Evolutionary conservation across 441 rosid genomes (phyloP).

Genomic region (Arabidopsis hybrid): DNA sequence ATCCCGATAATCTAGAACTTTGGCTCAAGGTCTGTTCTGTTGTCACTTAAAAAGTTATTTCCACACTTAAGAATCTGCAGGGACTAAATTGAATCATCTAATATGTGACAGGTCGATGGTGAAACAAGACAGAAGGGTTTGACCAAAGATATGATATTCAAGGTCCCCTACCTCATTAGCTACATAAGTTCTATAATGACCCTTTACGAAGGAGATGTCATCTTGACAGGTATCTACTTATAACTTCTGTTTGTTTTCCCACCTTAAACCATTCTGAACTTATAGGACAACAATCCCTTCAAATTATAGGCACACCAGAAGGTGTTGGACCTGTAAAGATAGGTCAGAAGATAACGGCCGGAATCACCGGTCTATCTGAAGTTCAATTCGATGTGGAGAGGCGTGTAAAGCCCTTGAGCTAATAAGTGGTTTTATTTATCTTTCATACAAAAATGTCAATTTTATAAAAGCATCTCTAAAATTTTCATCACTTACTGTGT

Average conservation of each 20-base stretch:
- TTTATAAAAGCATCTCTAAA: background rate
- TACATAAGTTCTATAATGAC: slow-evolving; percentile 94
- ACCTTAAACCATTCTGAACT: background rate
- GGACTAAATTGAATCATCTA: slow-evolving; percentile 12
- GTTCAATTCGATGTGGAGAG: slow-evolving; percentile 66
- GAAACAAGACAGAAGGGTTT: slow-evolving; percentile 82
- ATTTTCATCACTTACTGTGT: slow-evolving; percentile 1
- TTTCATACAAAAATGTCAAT: slow-evolving; percentile 4
- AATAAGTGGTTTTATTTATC: background rate
- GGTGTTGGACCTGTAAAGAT: slow-evolving; percentile 94
- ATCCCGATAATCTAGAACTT: slow-evolving; percentile 85
- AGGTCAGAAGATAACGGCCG: slow-evolving; percentile 87
- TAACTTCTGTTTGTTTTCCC: background rate
- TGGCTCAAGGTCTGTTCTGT: slow-evolving; percentile 78
- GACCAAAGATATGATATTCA: slow-evolving; percentile 92
- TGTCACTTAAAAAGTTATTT: background rate
- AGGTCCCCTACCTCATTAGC: slow-evolving; percentile 83
- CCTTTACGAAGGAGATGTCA: slow-evolving; percentile 88
- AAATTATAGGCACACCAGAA: slow-evolving; percentile 78
- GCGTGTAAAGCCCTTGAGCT: slow-evolving; percentile 56
- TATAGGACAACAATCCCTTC: slow-evolving; percentile 7
- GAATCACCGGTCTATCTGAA: slow-evolving; percentile 81
- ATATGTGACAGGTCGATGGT: slow-evolving; percentile 69
- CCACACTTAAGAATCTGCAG: background rate
- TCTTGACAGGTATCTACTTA: slow-evolving; percentile 73